Percentiles rank a stretch among this genome's conserved stretches.
phyloP scores from a whole-genome alignment of 2,329 filamentous ascomycete genomes.

The Metarhizium humberi region DNA sequence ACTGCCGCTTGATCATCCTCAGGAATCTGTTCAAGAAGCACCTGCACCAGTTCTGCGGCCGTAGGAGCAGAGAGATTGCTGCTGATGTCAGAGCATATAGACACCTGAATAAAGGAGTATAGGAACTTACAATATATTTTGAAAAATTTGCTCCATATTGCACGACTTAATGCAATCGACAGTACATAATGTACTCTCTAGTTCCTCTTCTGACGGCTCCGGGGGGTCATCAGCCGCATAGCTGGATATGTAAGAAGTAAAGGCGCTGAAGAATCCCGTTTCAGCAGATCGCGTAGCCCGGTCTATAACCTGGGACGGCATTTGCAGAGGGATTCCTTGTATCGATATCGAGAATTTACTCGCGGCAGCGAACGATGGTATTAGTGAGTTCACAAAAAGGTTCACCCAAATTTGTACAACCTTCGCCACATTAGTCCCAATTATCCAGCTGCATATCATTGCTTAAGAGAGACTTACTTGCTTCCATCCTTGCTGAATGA shows the following conservation, averaged over 20 bases:
- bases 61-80: constrained; percentile 29
- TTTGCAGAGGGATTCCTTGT: constrained; percentile 78
- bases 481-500: constrained; percentile 70
- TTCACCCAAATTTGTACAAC: constrained; percentile 90
- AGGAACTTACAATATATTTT: constrained; percentile 63
- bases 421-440: constrained; percentile 31
- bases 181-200: constrained; percentile 90
- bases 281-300: constrained; percentile 70
- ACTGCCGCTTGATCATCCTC: constrained; percentile 70
- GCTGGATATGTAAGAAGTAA: constrained; percentile 96
- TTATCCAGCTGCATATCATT: background rate
- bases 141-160: constrained; percentile 71
- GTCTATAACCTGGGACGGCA: constrained; percentile 86
- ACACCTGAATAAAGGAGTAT: background rate
- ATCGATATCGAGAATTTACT: constrained; percentile 59
- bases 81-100: background rate
- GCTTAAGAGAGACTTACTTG: constrained; percentile 44
- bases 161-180: constrained; percentile 92
- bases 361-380: constrained; percentile 66
- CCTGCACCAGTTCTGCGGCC: constrained; percentile 41
- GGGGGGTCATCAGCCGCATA: constrained; percentile 97
- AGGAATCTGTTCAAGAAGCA: constrained; percentile 74
- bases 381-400: constrained; percentile 89
- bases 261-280: constrained; percentile 81
- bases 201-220: constrained; percentile 91